Evolutionary conservation across 2,329 filamentous ascomycete species (phyloP), one percentile per base, ranked within the genome.

Genomic region (Talaromyces amestolkiae): DNA sequence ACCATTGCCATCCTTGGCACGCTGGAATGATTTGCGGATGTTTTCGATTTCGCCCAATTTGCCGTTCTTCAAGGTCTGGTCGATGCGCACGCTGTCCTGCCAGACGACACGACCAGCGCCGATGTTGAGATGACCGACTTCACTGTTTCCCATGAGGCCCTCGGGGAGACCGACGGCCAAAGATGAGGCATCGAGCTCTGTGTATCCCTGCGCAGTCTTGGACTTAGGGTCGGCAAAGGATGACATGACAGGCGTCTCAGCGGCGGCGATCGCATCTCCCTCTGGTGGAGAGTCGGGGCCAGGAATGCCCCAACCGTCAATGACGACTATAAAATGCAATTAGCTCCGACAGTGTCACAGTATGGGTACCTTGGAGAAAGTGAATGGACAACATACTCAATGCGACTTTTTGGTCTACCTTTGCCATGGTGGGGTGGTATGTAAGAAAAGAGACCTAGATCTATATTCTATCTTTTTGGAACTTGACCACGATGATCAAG

Each of bases 61-160:
- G 70, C 86, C 87, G 74, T 93, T 92, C 86, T 94, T 95, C 82
- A 97, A 89, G 49, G 91, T 90, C 82, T 90, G 90, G 80, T 97
- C 95, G 81, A 99, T 99, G 74, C 95, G 91, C 70, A 99, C 95
- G 70, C 96, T 92, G 79, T 95, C 94, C 80, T 99, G 95, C 95
- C 95, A 99, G 74, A 99, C 95, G 68, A 99, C 95, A 75, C 95
- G 87, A 66, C 95, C 95, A 66, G 95, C 95, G 74, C 95, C 95
- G 78, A 99, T 98, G 85, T 99, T 99, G 83, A 99, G 82, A 81
- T 99, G 95, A 68, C 95, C 95, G 78, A 99, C 95, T 81, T 99
- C 95, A 72, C 92, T 96, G 85, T 99, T 99, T 70, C 95, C 95
- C 95, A 99, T 99, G 71, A 99, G 85, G 66, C 95, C 95, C 78